Base-by-base conservation (phyloP, 805 yeast genomes). In the Kodamaea restingae region DNA sequence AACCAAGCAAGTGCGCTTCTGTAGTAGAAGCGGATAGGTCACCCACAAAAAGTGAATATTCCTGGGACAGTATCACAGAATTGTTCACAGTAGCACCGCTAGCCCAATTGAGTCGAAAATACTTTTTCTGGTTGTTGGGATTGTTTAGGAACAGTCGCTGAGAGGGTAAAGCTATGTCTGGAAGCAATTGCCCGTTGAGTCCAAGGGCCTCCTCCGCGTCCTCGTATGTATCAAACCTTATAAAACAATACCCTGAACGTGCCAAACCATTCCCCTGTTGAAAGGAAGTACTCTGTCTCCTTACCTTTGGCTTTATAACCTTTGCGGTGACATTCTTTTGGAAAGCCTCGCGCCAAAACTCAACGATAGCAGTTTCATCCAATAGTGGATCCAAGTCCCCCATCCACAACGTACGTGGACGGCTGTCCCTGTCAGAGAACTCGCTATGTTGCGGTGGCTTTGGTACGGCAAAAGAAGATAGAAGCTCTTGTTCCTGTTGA, bases 341-440 rank as follows among this genome's bases (percentile, higher is more conserved):
- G 36, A 79, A 50, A 18, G 73, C 62, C 21, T 67, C 67, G 88
- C 88, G 83, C 58, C 86, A 67, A 33, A 77, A 64, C 36, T 70
- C 67, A 18, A 55, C 58, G 35, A 68, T 65, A 4, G 78, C 76
- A 3, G 63, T 67, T 55, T 84, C 93, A 54, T 81, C 87, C 52
- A 83, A 76, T 76, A 83, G 77, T 1, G 91, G 87, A 54, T 84
- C 91, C 48, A 84, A 65, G 58, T 84, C 93, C 8, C 95, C 95
- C 95, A 84, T 84, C 95, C 95, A 84, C 22, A 84, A 63, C 1
- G 95, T 84, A 44, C 83, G 71, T 18, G 95, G 88, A 11, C 75
- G 70, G n/a, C 55, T 60, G 2, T 48, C 39, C 12, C 49, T 49
- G 3, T 46, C 40, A 8, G 49, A 18, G 17, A 7, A 40, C 40